Conservation (phyloP, 805 yeast species). For the Dipodascopsis uninucleata region DNA sequence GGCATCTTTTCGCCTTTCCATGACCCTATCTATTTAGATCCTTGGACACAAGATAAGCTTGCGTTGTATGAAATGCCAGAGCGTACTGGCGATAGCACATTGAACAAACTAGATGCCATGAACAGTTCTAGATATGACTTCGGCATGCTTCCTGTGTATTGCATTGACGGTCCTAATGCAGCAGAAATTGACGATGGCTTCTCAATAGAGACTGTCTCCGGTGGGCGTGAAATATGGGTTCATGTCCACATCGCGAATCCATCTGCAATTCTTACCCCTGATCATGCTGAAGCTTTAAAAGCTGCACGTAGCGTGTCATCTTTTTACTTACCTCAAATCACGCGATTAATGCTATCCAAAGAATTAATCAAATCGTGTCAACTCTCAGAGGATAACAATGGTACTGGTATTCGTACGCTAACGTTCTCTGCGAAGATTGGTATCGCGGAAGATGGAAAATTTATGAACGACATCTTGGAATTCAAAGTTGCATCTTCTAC, state of each 20-base stretch:
- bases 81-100: neutral
- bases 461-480: slow-evolving; percentile 24
- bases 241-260: slow-evolving; percentile 88
- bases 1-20: slow-evolving; percentile 29
- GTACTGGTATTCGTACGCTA: no score
- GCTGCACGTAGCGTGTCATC: slow-evolving; percentile 65
- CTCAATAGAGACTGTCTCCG: slow-evolving; percentile 45
- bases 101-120: slow-evolving; percentile 18
- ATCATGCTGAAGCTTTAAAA: slow-evolving; percentile 43
- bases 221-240: slow-evolving; percentile 40
- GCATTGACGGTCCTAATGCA: slow-evolving; percentile 78
- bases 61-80: neutral
- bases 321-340: slow-evolving; percentile 65
- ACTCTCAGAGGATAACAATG: no score
- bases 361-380: no score
- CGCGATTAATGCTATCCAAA: slow-evolving; percentile 66
- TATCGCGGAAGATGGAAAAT: slow-evolving; percentile 26
- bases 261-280: slow-evolving; percentile 53
- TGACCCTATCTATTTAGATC: slow-evolving; percentile 7
- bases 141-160: slow-evolving; percentile 54
- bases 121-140: slow-evolving; percentile 19
- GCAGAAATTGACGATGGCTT: slow-evolving; percentile 94
- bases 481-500: slow-evolving; percentile 41
- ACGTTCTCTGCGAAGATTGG: slow-evolving; percentile 43
- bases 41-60: neutral